Percentiles rank a stretch among this genome's conserved stretches.
Conservation (phyloP, 2,329 filamentous ascomycete species). For the Xylaria sp. region DNA sequence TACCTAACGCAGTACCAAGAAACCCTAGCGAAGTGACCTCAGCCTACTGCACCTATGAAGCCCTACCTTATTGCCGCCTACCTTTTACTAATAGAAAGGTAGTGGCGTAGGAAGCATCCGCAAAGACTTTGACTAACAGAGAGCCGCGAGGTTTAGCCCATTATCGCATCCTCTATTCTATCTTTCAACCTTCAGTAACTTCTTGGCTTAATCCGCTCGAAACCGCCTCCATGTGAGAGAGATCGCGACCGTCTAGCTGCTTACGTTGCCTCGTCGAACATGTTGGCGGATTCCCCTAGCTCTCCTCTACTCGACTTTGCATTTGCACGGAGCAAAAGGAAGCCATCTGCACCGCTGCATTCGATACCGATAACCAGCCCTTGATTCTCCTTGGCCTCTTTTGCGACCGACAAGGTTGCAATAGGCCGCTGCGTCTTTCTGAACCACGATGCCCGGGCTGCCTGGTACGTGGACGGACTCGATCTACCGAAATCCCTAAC, state of each 20-base stretch:
- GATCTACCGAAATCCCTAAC: conserved; percentile 3
- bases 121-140: conserved; percentile 15
- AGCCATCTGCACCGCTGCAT: conserved; percentile 39
- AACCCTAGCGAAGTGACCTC: too few species aligned
- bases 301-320: conserved; percentile 48
- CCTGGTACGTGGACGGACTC: conserved; percentile 58
- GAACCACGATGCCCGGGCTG: conserved; percentile 62
- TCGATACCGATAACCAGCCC: conserved; percentile 21
- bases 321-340: conserved; percentile 51
- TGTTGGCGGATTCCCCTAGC: conserved; percentile 50
- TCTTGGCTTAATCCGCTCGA: conserved; percentile 31
- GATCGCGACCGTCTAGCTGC: conserved; percentile 36
- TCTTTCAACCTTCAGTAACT: conserved; percentile 12
- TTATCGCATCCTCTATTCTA: conserved; percentile 2
- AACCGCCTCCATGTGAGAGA: conserved; percentile 48
- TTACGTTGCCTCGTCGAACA: conserved; percentile 45
- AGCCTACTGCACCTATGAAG: neutral
- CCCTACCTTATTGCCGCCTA: neutral
- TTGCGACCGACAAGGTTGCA: conserved; percentile 28
- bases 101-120: conserved; percentile 10
- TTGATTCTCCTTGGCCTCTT: conserved; percentile 28
- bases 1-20: too few species aligned
- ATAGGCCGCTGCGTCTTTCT: conserved; percentile 31
- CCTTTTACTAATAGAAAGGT: neutral
- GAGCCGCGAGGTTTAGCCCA: neutral